Conservation (phyloP, 176 grass and related monocot species). For the Chloris gayana region DNA sequence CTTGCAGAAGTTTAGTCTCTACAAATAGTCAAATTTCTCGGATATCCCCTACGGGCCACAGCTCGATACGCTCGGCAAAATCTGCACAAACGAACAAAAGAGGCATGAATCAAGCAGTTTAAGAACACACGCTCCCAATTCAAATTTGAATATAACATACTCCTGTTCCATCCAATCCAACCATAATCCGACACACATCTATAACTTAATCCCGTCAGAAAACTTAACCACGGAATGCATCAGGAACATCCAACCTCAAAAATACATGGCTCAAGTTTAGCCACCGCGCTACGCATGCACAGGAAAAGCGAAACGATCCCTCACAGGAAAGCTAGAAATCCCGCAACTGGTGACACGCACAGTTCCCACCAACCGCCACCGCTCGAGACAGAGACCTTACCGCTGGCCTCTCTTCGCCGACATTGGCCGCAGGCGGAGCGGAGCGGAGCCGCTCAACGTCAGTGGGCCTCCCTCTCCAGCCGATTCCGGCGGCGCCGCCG, state of each 20-base stretch:
- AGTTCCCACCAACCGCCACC: conserved; percentile 55
- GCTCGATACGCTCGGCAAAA: conserved; percentile 4
- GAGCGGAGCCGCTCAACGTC: conserved; percentile 24
- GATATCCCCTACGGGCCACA: not conserved
- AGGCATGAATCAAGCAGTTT: not conserved
- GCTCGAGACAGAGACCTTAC: conserved; percentile 47
- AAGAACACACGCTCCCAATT: not conserved
- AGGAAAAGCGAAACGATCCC: conserved; percentile 14
- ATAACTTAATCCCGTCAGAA: not conserved
- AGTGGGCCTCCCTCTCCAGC: not conserved
- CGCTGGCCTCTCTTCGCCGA: conserved; percentile 39
- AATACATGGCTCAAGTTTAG: conserved; percentile 25
- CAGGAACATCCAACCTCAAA: not conserved
- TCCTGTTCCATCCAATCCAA: conserved; percentile 38
- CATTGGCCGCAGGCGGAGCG: conserved; percentile 30
- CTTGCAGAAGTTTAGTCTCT: conserved; percentile 10
- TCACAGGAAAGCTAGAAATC: conserved; percentile 32
- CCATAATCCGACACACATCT: not conserved
- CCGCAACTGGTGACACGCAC: conserved; percentile 17
- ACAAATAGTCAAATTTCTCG: not conserved
- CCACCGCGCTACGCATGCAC: conserved; percentile 16
- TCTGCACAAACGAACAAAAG: conserved; percentile 21
- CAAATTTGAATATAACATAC: conserved; percentile 24
- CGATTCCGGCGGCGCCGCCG: conserved; percentile 8
- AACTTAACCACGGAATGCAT: not conserved